Evolutionary conservation across 495 filamentous ascomycete species (phyloP).

Genomic region (Cudoniella acicularis): DNA sequence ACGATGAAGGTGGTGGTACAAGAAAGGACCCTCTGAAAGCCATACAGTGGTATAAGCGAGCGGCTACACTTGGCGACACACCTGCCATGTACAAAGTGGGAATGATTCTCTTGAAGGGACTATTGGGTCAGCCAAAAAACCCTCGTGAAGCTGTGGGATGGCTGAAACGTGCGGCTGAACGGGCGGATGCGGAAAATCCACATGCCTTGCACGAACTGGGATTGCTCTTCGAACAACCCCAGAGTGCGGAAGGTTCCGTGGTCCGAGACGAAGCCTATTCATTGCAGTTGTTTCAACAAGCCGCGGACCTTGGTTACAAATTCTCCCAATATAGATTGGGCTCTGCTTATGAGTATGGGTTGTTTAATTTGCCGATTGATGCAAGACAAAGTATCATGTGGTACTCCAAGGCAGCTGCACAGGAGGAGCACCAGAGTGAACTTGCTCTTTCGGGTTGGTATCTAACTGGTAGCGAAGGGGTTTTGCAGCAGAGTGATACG

Average conservation of each 20-base stretch:
- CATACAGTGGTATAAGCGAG: conserved; percentile 96
- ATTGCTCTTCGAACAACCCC: conserved; percentile 73
- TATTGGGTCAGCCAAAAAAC: conserved; percentile 86
- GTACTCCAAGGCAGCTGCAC: conserved; percentile 88
- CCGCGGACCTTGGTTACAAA: conserved; percentile 90
- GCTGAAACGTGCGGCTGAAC: conserved; percentile 90
- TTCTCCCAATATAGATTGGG: conserved; percentile 91
- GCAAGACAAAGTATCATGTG: conserved; percentile 80
- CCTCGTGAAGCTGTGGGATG: conserved; percentile 80
- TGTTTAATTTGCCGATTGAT: conserved; percentile 77
- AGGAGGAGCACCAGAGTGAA: conserved; percentile 93
- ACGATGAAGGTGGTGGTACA: conserved; percentile 89
- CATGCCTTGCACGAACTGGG: conserved; percentile 93
- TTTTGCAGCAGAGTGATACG: conserved; percentile 87
- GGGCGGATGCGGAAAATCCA: conserved; percentile 84
- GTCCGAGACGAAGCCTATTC: conserved; percentile 79
- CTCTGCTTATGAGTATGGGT: conserved; percentile 83
- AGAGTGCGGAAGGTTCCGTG: conserved; percentile 59
- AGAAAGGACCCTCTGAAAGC: conserved; percentile 87
- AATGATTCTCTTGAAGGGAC: conserved; percentile 88
- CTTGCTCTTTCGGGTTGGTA: conserved; percentile 95
- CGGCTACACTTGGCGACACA: conserved; percentile 82
- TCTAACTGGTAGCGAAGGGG: conserved; percentile 82
- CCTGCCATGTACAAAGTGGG: conserved; percentile 98
- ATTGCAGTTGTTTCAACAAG: conserved; percentile 73